Evolutionary conservation across 2,329 filamentous ascomycete genomes (phyloP), one percentile per base, ranked within the genome.

Genomic region (Tolypocladium paradoxum): DNA sequence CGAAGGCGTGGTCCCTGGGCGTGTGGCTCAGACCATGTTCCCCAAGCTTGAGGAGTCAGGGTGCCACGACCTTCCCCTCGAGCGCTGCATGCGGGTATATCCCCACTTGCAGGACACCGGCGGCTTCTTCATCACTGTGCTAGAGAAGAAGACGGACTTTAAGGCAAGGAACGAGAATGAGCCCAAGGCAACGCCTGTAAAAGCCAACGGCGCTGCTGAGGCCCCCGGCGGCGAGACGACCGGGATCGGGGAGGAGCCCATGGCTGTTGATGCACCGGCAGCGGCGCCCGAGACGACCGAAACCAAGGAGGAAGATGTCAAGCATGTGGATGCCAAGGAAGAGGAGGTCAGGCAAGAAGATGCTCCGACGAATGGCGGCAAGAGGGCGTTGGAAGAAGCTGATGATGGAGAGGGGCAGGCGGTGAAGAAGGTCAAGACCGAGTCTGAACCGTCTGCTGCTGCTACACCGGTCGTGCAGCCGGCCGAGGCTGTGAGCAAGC

Each of bases 81-180:
- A 96, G 63, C 82, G 87, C 55, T 96, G 92, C 70, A 91, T 97
- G 79, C 82, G 93, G 57, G 84, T 99, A 7, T 99, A 97, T 68
- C 88, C 91, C 35, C 93, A 99, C 69, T 79, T 90, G 65, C 93
- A 99, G 70, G 90, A 99, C 63, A 99, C 93, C 3, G 93, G 93
- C 53, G 92, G 87, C 24, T 99, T 99, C 77, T 99, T 99, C 74
- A 96, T 99, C 66, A 87, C 90, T 0, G 91, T 96, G 0, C 73
- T 99, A 20, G 88, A 96, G 74, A 99, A 99, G 78, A 85, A 85
- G 67, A 80, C 82, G 29, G 93, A 96, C 59, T 90, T 95, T 67
- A 87, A 81, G 66, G 86, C 84, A 9, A 87, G 81, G 68, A 84
- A 84, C 24, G 88, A 93, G 68, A 77, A 79, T 5, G 75, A 77